A percentile compares a stretch with the other conserved stretches of the same genome.
phyloP scores from a whole-genome alignment of 208 protist species.

The Acanthamoeba royreba region DNA sequence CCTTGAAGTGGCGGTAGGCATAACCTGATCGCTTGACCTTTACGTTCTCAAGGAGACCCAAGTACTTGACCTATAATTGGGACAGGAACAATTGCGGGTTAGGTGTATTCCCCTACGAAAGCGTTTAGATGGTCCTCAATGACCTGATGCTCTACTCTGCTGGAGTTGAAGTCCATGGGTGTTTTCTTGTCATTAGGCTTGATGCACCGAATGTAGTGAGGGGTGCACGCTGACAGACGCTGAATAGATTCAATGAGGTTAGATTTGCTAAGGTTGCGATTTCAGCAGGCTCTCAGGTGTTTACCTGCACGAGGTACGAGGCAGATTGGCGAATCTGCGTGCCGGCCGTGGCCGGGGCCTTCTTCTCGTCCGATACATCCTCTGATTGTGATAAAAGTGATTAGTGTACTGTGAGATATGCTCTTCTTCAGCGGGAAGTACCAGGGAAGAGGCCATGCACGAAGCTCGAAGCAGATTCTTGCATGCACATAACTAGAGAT shows the following conservation, averaged over 20 bases:
- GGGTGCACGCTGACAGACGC: slow-evolving; percentile 82
- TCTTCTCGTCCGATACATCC: no score
- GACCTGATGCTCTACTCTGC: slow-evolving; percentile 87
- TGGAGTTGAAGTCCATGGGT: slow-evolving; percentile 81
- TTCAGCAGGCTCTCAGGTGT: no score
- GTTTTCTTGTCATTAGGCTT: slow-evolving; percentile 92
- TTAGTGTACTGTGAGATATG: neutral
- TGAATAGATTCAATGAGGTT: no score
- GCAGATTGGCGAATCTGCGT: slow-evolving; percentile 57
- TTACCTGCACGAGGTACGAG: slow-evolving; percentile 63
- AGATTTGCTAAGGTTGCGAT: no score
- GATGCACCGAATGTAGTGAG: no score
- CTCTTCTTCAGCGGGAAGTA: no score
- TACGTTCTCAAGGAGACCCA: slow-evolving; percentile 92
- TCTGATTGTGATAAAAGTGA: no score
- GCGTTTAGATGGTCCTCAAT: no score
- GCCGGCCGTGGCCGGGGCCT: slow-evolving; percentile 25
- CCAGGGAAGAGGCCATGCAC: neutral
- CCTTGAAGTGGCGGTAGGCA: slow-evolving; percentile 89
- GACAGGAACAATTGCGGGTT: no score
- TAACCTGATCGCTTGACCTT: slow-evolving; percentile 90
- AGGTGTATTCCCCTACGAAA: no score
- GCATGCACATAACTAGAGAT: slow-evolving; percentile 52
- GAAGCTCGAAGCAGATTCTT: neutral
- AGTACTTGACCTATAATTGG: slow-evolving; percentile 90